These are phyloP conservation scores for Aspergillus brasiliensis DNA, from an alignment of 2,329 filamentous ascomycete genomes.

Conservation along the genomic window DNA sequence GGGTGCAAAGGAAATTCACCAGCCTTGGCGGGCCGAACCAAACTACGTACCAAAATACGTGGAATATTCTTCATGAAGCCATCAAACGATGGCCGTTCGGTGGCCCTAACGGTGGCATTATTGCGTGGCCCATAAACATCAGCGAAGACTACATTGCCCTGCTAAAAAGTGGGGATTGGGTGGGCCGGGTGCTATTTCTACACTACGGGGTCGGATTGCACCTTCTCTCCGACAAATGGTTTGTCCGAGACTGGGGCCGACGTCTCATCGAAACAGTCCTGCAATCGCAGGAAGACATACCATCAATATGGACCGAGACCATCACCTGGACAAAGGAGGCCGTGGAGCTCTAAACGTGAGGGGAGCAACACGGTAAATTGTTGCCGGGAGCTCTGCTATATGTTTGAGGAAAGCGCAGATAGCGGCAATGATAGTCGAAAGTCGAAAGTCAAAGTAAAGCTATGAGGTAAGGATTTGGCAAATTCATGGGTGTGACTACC, in stretches of 20 bases:
- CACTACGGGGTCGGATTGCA: constrained; percentile 35
- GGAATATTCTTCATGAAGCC: constrained; percentile 29
- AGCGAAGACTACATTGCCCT: constrained; percentile 28
- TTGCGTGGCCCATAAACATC: constrained; percentile 35
- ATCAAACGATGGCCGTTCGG: constrained; percentile 33
- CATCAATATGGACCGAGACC: constrained; percentile 29
- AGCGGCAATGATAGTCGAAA: neutral
- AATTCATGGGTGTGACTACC: neutral
- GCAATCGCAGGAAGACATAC: constrained; percentile 29
- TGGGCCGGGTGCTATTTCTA: constrained; percentile 33
- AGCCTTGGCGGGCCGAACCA: constrained; percentile 13
- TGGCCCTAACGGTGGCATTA: constrained; percentile 30
- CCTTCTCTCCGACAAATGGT: constrained; percentile 37
- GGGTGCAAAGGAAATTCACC: constrained; percentile 14
- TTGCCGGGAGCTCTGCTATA: neutral
- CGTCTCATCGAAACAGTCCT: constrained; percentile 33
- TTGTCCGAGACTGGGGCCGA: constrained; percentile 35
- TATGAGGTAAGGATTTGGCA: neutral
- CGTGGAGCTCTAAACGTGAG: constrained; percentile 21
- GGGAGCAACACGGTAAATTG: neutral
- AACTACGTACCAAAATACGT: constrained; percentile 26
- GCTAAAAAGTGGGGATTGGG: constrained; percentile 33
- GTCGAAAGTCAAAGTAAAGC: neutral
- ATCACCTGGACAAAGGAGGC: constrained; percentile 31
- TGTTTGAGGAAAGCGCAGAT: no score